Percentiles rank a stretch among this genome's conserved stretches.
Conservation (phyloP, 1,284 basidiomycete species). For the Cryptococcus deneoformans region DNA sequence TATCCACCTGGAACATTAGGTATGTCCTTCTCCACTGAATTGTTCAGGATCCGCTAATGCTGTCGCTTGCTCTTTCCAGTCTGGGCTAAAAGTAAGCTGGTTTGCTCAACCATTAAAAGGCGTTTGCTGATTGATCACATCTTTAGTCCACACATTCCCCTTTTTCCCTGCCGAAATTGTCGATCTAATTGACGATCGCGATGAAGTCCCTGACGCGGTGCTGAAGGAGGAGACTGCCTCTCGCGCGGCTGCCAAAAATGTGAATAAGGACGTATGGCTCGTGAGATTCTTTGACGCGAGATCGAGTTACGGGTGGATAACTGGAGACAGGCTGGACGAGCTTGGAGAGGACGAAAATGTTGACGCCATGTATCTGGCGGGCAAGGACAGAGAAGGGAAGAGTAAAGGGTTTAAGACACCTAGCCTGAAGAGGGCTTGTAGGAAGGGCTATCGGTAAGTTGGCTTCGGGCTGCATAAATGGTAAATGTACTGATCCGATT, state of each 20-base stretch:
- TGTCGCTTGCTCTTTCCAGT: slow-evolving; percentile 20
- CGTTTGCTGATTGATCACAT: background rate
- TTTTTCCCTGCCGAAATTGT: slow-evolving; percentile 50
- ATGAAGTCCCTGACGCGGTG: slow-evolving; percentile 56
- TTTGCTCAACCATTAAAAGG: background rate
- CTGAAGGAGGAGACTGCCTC: slow-evolving; percentile 32
- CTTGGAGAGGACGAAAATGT: slow-evolving; percentile 61
- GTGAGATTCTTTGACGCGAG: slow-evolving; percentile 67
- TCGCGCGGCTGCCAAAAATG: slow-evolving; percentile 4
- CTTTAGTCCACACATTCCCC: slow-evolving; percentile 35
- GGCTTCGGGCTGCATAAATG: background rate
- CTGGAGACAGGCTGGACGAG: slow-evolving; percentile 54
- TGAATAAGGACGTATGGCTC: slow-evolving; percentile 51
- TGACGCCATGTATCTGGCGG: slow-evolving; percentile 38
- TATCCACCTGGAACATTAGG: slow-evolving; percentile 17
- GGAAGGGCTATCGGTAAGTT: slow-evolving; percentile 33
- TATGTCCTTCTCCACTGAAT: slow-evolving; percentile 11
- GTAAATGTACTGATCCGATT: background rate
- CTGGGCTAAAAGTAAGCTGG: slow-evolving; percentile 36
- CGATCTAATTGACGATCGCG: slow-evolving; percentile 43
- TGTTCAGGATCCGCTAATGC: background rate
- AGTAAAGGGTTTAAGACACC: slow-evolving; percentile 5
- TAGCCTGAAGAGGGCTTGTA: slow-evolving; percentile 7
- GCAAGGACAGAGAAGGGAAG: slow-evolving; percentile 22
- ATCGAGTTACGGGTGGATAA: slow-evolving; percentile 61